Evolutionary conservation across 208 protist species (phyloP).

Genomic region (Tritrichomonas musculus): DNA sequence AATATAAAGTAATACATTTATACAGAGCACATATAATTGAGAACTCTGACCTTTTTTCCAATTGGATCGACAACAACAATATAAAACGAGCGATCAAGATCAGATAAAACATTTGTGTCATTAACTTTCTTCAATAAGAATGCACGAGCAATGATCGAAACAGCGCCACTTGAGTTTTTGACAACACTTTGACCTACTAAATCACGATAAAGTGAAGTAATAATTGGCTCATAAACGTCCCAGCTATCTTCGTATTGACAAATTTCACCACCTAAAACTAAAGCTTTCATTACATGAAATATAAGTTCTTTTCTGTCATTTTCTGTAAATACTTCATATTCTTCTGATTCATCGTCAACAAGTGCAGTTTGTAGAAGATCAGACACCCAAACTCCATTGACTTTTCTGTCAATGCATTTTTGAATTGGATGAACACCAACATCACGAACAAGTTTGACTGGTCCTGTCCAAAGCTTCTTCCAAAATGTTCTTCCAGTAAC

Average conservation of each 20-base stretch:
- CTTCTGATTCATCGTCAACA: slow-evolving; percentile 29
- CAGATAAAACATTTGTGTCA: background rate
- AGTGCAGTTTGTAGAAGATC: background rate
- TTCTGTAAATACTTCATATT: background rate
- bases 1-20: too few relatives aligned
- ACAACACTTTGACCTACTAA: slow-evolving; percentile 20
- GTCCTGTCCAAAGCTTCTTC: slow-evolving; percentile 13
- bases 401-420: background rate
- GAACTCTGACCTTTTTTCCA: background rate
- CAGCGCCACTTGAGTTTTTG: background rate
- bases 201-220: slow-evolving; percentile 11
- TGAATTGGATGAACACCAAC: background rate
- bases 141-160: background rate
- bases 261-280: slow-evolving; percentile 16
- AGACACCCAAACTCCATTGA: background rate
- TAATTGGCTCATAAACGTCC: slow-evolving; percentile 18
- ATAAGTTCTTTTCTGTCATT: background rate
- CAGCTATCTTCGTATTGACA: slow-evolving; percentile 30
- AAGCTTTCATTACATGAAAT: background rate
- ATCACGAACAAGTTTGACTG: background rate
- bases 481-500: background rate
- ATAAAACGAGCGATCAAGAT: background rate
- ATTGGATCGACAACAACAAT: background rate
- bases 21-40: background rate
- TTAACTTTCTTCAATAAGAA: background rate